A percentile compares a stretch with the other conserved stretches of the same genome.
These are phyloP conservation scores for Forsythia suspensa DNA, from an alignment of 257 asterid species.

Conservation along the genomic window DNA sequence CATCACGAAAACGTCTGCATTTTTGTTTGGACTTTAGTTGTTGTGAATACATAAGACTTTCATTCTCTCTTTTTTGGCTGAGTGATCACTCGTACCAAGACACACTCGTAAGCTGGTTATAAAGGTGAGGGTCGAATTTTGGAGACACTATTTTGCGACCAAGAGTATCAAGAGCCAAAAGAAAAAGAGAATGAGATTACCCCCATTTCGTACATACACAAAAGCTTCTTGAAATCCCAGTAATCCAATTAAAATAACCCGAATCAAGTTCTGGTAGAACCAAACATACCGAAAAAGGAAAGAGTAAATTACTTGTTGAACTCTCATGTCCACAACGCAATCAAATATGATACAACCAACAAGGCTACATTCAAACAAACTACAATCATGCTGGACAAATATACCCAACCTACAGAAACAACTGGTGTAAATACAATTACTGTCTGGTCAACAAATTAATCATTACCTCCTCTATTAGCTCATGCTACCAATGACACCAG, in stretches of 20 bases:
- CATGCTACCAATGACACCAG: constrained; percentile 32
- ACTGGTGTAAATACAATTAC: background rate
- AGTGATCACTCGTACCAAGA: too few species aligned
- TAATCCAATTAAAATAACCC: too few species aligned
- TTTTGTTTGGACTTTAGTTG: too few species aligned
- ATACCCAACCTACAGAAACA: background rate
- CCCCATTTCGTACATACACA: too few species aligned
- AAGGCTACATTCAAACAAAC: background rate
- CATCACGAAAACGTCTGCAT: too few species aligned
- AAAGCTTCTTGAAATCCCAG: background rate
- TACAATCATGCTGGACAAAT: background rate
- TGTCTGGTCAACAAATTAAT: constrained; percentile 12
- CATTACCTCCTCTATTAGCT: constrained; percentile 1
- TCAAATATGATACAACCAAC: background rate
- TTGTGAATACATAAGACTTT: too few species aligned
- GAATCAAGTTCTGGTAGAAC: background rate
- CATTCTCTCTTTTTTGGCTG: too few species aligned
- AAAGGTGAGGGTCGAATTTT: too few species aligned
- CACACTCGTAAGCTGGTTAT: too few species aligned
- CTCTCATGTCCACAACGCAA: background rate
- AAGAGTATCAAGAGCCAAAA: too few species aligned
- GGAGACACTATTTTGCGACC: too few species aligned
- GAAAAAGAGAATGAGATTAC: too few species aligned
- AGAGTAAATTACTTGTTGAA: background rate
- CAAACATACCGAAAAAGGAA: background rate